phyloP scores from a whole-genome alignment of 768 basidiomycete species.

The Lentinus tigrinus region DNA sequence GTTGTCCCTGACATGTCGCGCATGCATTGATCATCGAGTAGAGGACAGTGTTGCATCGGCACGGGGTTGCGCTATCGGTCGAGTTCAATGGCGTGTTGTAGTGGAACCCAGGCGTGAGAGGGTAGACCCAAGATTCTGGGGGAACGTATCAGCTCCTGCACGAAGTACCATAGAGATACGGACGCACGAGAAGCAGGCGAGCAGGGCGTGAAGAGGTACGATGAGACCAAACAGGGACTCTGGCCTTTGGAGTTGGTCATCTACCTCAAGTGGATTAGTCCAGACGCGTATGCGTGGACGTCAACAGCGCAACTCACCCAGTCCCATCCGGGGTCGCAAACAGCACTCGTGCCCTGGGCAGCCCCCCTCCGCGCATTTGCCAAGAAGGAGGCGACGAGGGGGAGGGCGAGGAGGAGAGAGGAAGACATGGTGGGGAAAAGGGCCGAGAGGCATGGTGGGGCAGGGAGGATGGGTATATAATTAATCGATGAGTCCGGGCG shows the following conservation, averaged over 20 bases:
- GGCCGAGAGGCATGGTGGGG: not conserved
- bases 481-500: not conserved
- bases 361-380: not conserved
- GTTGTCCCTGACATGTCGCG: slow-evolving; percentile 11
- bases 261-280: not conserved
- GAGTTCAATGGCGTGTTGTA: slow-evolving; percentile 5
- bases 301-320: not conserved
- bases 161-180: not conserved
- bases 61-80: slow-evolving; percentile 4
- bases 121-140: slow-evolving; percentile 11
- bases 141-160: not conserved
- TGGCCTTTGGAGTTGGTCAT: slow-evolving; percentile 11
- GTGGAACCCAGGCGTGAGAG: slow-evolving; percentile 1
- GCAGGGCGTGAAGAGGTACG: slow-evolving; percentile 10
- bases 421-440: not conserved
- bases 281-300: not conserved
- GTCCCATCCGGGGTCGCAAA: not conserved
- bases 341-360: not conserved
- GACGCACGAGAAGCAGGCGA: not conserved
- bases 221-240: slow-evolving; percentile 11
- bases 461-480: not conserved
- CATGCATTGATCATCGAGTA: slow-evolving; percentile 13
- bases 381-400: not conserved
- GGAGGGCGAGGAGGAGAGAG: not conserved
- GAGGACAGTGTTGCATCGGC: slow-evolving; percentile 12